Evolutionary conservation across 805 yeast species (phyloP), one percentile per base, ranked within the genome.

Genomic region (Sugiyamaella chiloensis): DNA sequence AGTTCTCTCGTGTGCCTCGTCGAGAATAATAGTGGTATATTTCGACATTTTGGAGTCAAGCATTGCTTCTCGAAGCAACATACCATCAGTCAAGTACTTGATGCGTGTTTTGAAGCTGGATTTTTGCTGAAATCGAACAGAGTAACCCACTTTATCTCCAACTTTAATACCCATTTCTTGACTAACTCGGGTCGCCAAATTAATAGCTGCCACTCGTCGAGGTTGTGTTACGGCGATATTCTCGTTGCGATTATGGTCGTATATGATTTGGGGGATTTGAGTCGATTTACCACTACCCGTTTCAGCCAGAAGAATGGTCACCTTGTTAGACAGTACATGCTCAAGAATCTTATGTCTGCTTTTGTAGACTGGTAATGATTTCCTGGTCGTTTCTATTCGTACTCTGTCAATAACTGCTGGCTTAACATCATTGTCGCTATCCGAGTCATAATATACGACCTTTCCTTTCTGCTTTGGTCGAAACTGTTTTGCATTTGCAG

Each of bases 251-350:
- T 67, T 65, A 11, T 53, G 54, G 41, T 68, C 66, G 20, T 86
- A 77, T n/a, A 91, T 62, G 55, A 91, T 83, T 62, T 91, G 98
- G 0, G 99, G 98, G 40, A 91, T 82, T 69, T 91, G 99, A 0
- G 99, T 91, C 2, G 98, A 90, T 63, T 91, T 91, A 72, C 98
- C 98, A 5, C 96, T 87, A 67, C 99, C 99, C 0, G 99, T 91
- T 62, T 91, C 98, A 67, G 98, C 98, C 61, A 93, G 85, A 16
- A 91, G 73, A 1, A 91, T 80, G 0, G 90, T 80, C 4, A 89
- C 95, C 52, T 76, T 81, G 57, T 83, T 77, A 8, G 67, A 51
- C 2, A 67, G 48, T 2, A 91, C 60, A 52, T 80, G 77, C 7
- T 74, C 67, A 51, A 85, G 61, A 14, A 91, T 75, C 45, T 79